phyloP scores from a whole-genome alignment of 257 asterid genomes.

The Capsicum chinense region DNA sequence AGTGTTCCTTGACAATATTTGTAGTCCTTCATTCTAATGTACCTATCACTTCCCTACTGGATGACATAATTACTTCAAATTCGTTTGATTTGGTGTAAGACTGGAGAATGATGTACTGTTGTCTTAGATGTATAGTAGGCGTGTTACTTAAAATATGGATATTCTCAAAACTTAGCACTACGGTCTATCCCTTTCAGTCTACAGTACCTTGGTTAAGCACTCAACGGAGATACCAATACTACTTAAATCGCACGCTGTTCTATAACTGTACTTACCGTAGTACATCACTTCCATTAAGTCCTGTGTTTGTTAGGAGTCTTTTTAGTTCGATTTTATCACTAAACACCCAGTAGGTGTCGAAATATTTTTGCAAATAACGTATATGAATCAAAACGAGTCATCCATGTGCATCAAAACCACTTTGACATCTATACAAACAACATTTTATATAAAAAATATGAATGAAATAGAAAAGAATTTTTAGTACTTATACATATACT shows the following conservation, averaged over 20 bases:
- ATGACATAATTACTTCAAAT: background rate
- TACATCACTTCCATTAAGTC: background rate
- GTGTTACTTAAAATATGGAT: background rate
- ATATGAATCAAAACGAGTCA: background rate
- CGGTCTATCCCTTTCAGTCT: background rate
- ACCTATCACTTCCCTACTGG: background rate
- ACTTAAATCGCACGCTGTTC: background rate
- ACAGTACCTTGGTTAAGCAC: background rate
- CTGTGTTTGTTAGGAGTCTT: background rate
- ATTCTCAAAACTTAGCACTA: background rate
- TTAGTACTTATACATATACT: background rate
- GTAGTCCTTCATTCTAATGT: background rate
- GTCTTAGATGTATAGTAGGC: background rate
- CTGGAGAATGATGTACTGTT: background rate
- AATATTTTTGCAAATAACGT: background rate
- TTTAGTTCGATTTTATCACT: background rate
- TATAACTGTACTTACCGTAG: background rate
- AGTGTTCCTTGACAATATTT: background rate
- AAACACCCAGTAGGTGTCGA: background rate
- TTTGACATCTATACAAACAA: background rate
- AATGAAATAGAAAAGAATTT: background rate
- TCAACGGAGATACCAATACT: background rate
- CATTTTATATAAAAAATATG: background rate
- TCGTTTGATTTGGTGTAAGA: conserved; percentile 11
- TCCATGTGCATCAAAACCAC: background rate